Percentiles rank a stretch among this genome's conserved stretches.
Conservation (phyloP, 768 basidiomycete genomes). For the Gloeostereum incarnatum region DNA sequence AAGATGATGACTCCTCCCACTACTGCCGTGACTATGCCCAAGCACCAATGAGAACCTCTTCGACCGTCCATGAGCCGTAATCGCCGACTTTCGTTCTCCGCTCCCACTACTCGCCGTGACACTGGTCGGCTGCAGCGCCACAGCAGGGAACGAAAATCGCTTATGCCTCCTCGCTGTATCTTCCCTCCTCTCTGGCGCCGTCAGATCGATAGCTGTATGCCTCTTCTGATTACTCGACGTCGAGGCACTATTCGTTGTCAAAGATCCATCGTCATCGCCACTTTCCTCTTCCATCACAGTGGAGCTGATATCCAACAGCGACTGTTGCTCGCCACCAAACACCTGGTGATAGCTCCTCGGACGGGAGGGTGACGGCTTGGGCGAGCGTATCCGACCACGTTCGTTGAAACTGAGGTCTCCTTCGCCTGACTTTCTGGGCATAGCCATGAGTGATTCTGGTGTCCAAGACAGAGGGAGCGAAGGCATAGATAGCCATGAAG, state of each 20-base stretch:
- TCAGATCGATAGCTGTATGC: constrained; percentile 4
- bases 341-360: constrained; percentile 62
- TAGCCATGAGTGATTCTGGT: constrained; percentile 40
- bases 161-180: constrained; percentile 56
- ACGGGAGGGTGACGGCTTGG: constrained; percentile 20
- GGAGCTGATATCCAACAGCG: background rate
- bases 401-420: constrained; percentile 1
- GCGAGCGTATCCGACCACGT: background rate
- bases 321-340: constrained; percentile 32
- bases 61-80: constrained; percentile 11
- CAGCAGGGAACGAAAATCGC: constrained; percentile 69
- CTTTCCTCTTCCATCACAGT: constrained; percentile 7
- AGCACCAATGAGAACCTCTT: constrained; percentile 57
- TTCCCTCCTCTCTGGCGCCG: constrained; percentile 27
- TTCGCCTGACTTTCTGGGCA: constrained; percentile 15
- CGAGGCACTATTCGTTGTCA: constrained; percentile 2
- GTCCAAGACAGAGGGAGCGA: constrained; percentile 27
- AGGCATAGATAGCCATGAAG: constrained; percentile 51
- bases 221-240: constrained; percentile 3
- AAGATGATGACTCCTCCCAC: background rate
- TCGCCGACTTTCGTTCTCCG: background rate
- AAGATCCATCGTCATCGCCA: constrained; percentile 6
- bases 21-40: constrained; percentile 8
- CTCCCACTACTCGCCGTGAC: constrained; percentile 46
- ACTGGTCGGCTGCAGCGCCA: constrained; percentile 63